Evolutionary conservation across 805 yeast genomes (phyloP), one percentile per base, ranked within the genome.

Genomic region (Candida gorgasii): DNA sequence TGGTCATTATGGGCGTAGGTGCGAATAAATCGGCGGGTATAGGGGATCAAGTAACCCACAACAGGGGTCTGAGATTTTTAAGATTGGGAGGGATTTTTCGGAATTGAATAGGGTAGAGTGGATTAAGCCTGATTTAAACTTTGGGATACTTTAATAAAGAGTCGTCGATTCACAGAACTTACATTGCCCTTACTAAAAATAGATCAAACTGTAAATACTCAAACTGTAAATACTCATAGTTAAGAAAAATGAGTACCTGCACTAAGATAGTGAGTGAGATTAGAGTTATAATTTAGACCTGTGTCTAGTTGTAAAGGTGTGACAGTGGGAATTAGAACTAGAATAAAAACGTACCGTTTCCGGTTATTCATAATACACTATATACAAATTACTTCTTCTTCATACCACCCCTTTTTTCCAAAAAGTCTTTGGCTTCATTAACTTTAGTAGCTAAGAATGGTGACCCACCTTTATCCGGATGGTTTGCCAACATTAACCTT

Each of bases 381-480:
- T 24, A 24, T 11, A 24, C 28, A 24, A 20, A 9, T 24, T 49
- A 66, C 54, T 68, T 67, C 45, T 59, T 58, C 56, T 69, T 69
- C 65, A 71, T 49, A 13, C 76, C 75, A 28, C 82, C 82, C 58
- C 89, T 76, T 62, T 81, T 79, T 52, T 87, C 93, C 59, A 87
- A 68, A 54, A 85, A 78, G 54, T 82, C 90, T 61, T 86, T 89
- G 19, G 97, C 97, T 67, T 90, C 96, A 61, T 90, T 90, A 47
- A 90, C 84, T 70, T 90, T 90, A 45, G 90, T 82, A 36, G 97
- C 96, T 62, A 90, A 62, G 55, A 78, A 89, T 19, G 95, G 86
- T 8, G 95, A 84, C 2, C 97, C 97, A 24, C 97, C 97, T 59
- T 82, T 86, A 69, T 90, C 97, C 8, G 97, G 97, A 59, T 90